Evolutionary conservation across 2,329 filamentous ascomycete species (phyloP).

Genomic region (Nigrograna mackinnonii): DNA sequence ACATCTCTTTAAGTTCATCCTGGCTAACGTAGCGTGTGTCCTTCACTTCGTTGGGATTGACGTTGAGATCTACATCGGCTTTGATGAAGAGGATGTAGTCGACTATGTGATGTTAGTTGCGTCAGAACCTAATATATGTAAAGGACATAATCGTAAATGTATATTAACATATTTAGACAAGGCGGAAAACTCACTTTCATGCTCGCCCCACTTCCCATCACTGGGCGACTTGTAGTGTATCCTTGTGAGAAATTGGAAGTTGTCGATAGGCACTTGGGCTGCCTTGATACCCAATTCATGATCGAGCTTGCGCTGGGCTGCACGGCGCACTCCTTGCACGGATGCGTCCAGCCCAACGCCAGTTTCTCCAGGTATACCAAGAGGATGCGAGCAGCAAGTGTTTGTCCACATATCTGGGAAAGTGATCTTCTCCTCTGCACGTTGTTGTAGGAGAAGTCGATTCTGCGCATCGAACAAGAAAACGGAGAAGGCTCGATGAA

Average conservation of each 20-base stretch:
- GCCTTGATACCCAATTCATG: slow-evolving; percentile 93
- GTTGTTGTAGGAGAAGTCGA: slow-evolving; percentile 91
- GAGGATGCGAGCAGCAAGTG: slow-evolving; percentile 97
- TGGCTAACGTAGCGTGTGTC: slow-evolving; percentile 83
- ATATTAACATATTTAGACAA: no score
- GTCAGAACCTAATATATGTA: neutral
- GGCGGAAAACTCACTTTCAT: slow-evolving; percentile 84
- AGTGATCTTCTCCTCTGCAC: slow-evolving; percentile 95
- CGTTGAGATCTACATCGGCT: slow-evolving; percentile 80
- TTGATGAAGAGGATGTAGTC: slow-evolving; percentile 97
- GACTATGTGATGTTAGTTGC: slow-evolving; percentile 59
- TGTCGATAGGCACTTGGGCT: slow-evolving; percentile 84
- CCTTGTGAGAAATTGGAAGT: slow-evolving; percentile 91
- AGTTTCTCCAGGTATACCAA: slow-evolving; percentile 89
- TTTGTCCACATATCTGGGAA: slow-evolving; percentile 99
- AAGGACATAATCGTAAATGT: no score
- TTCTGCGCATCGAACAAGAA: slow-evolving; percentile 97
- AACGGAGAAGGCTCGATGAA: slow-evolving; percentile 96
- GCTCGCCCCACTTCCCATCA: slow-evolving; percentile 97
- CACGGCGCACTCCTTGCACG: slow-evolving; percentile 83
- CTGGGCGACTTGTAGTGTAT: slow-evolving; percentile 99
- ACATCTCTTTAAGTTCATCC: slow-evolving; percentile 82
- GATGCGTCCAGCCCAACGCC: slow-evolving; percentile 80
- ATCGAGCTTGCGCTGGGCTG: slow-evolving; percentile 88
- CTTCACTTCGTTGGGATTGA: slow-evolving; percentile 87